Base-by-base conservation (phyloP, 352 stramenopile species). In the Phytopythium cucurbitacearum region DNA sequence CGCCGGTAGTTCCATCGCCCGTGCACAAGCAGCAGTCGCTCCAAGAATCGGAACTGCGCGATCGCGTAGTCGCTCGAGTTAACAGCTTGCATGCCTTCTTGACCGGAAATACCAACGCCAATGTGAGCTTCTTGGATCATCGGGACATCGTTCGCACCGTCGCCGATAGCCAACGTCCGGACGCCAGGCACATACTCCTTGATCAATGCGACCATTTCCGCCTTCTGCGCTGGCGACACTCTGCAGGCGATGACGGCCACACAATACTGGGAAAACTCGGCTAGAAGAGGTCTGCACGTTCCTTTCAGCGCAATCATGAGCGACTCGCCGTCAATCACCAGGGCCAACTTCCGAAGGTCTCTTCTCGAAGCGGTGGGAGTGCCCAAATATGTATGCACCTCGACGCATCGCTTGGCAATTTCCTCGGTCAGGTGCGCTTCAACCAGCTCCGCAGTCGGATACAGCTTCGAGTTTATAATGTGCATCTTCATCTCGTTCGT, bases 81-180 rank as follows among this genome's bases (percentile, higher is more conserved):
- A 7, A 97, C 92, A 5, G 93, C 87, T 59, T 97, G 94, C 64
- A 96, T 80, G 12, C 92, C 92, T 64, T 98, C 92, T 58, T 97
- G 87, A 0, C 92, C 92, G 2, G 72, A 91, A 43, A 98, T 97
- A 3, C 91, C 92, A 7, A 98, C 78, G 36, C 91, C 91, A 16
- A 98, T 74, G 51, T 97, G 83, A 15, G 87, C 91, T 62, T 91
- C 82, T 67, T 97, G 88, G 49, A 98, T 97, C 94, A 98, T 98
- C 11, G 86, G 88, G 3, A 98, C 94, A 56, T 98, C 94, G 57
- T 98, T 98, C 1, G 94, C 94, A 40, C 94, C 94, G 57, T 98
- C 94, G 32, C 94, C 91, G 42, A 97, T 97, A 15, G 87, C 79
- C 2, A 97, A 69, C 13, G 87, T 97, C 7, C 76, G 73, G 7